Base-by-base conservation (phyloP, 129 eudicot species). In the Artemisia argyi region DNA sequence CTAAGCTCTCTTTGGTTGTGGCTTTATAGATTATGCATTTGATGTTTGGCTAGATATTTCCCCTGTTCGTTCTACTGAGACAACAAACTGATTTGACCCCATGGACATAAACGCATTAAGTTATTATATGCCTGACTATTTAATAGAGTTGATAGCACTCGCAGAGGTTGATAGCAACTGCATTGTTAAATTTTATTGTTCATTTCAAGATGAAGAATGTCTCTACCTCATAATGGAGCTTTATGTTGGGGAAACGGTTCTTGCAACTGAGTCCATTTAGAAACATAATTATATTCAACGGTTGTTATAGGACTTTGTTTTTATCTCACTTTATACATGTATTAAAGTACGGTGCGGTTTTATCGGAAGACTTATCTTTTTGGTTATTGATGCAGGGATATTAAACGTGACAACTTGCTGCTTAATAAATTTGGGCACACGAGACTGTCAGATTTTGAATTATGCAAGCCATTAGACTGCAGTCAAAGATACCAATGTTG, bases 81-180 rank as follows among this genome's bases (percentile, higher is more conserved):
- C 30, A 2, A 26, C 4, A 26, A 26, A 2, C 30, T 26, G 30
- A 26, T 26, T 26, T 26, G 30, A 26, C 30, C 30, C 3, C 30
- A 26, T 3, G 3, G 30, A 26, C 30, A 3, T 26, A 26, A 26
- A 26, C 3, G 30, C 30, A 26, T 26, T 26, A 26, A 26, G 30
- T 26, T 26, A 26, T 26, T 26, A 26, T 26, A 26, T 26, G 30
- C 30, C 30, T 26, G 3, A 26, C 30, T 26, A 20, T 20, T 20
- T 20, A 1, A 20, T 20, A 20, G 22, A 20, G 22, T 20, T 20
- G 22, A 26, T 26, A 26, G 30, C 30, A 61, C 95, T 92, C 58
- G 96, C 98, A 11, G 98, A 92, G 77, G 96, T 92, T 65, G 96
- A 92, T 70, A 89, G 98, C 88, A 92, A 89, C 76, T 92, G 98